Percentiles rank a stretch among this genome's conserved stretches.
phyloP scores from a whole-genome alignment of 108 stramenopile species.

The Schizochytrium sp. region DNA sequence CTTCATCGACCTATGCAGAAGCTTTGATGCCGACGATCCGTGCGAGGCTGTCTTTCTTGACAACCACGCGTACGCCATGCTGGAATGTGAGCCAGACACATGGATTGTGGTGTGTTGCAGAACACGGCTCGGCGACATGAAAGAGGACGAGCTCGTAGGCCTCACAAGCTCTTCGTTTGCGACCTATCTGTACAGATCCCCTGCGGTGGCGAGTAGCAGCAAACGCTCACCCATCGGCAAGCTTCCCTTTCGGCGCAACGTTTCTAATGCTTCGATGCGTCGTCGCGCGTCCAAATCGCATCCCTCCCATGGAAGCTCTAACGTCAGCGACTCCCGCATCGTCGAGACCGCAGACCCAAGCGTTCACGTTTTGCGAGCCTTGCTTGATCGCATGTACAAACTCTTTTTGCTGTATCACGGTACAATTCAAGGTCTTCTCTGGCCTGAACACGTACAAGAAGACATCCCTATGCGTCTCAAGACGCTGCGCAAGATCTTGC shows the following conservation, averaged over 20 bases:
- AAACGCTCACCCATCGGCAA: not conserved
- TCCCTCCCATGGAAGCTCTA: no score
- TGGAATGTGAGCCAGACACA: not conserved
- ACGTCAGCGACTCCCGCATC: not conserved
- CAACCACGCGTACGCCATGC: not conserved
- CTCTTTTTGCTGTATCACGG: not conserved
- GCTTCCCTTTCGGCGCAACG: not conserved
- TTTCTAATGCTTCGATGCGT: not conserved
- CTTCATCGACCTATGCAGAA: not conserved
- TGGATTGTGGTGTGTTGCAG: slow-evolving; percentile 7
- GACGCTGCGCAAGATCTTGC: not conserved
- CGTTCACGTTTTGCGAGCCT: not conserved
- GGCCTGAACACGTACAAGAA: not conserved
- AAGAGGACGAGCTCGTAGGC: not conserved
- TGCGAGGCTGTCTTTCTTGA: slow-evolving; percentile 16
- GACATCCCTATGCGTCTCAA: not conserved
- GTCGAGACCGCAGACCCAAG: not conserved
- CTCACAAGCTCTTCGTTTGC: not conserved
- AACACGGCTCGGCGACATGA: not conserved
- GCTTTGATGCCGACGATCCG: not conserved
- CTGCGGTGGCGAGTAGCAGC: not conserved
- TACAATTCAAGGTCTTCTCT: not conserved
- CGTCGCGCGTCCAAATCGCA: not conserved
- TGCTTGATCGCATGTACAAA: not conserved
- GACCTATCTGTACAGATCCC: not conserved